Percentiles rank a stretch among this genome's conserved stretches.
phyloP scores from a whole-genome alignment of 1,139 yeast species.

The Ashbya aceris region DNA sequence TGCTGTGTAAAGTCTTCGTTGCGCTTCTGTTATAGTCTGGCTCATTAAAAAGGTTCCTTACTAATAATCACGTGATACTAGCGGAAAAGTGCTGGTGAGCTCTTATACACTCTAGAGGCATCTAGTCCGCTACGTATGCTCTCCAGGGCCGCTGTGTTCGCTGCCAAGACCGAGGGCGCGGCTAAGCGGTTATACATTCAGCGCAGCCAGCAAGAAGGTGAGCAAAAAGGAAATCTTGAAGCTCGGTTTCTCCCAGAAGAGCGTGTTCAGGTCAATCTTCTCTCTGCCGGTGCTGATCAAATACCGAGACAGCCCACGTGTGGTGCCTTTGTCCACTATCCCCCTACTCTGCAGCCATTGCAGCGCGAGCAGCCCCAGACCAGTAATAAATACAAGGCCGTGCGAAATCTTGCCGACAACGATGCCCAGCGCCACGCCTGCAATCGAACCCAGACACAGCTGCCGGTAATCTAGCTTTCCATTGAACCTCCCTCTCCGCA shows the following conservation, averaged over 20 bases:
- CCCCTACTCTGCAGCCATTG: slow-evolving; percentile 20
- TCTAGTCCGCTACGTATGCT: too few species aligned
- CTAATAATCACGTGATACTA: too few species aligned
- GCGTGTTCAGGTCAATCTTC: slow-evolving; percentile 15
- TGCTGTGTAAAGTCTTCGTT: too few species aligned
- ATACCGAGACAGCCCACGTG: slow-evolving; percentile 13
- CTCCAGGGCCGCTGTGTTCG: too few species aligned
- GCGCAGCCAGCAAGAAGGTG: slow-evolving; percentile 18
- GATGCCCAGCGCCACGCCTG: slow-evolving; percentile 18
- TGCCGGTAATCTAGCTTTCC: slow-evolving; percentile 24
- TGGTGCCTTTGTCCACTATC: slow-evolving; percentile 13
- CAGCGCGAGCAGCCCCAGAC: slow-evolving; percentile 14
- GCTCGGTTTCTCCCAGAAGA: slow-evolving; percentile 19
- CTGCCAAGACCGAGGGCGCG: too few species aligned
- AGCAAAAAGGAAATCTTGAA: slow-evolving; percentile 18
- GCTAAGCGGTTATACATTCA: slow-evolving; percentile 10
- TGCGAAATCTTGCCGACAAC: slow-evolving; percentile 18
- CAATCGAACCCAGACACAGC: slow-evolving; percentile 19
- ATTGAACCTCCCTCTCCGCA: slow-evolving; percentile 16
- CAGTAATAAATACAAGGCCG: slow-evolving; percentile 13
- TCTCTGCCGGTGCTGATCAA: slow-evolving; percentile 14
- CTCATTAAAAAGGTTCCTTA: too few species aligned
- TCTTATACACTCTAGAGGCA: too few species aligned
- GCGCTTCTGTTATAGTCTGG: too few species aligned
- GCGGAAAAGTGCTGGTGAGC: too few species aligned